Conservation (phyloP, 345 rosid genomes). For the Arabis hirsuta region DNA sequence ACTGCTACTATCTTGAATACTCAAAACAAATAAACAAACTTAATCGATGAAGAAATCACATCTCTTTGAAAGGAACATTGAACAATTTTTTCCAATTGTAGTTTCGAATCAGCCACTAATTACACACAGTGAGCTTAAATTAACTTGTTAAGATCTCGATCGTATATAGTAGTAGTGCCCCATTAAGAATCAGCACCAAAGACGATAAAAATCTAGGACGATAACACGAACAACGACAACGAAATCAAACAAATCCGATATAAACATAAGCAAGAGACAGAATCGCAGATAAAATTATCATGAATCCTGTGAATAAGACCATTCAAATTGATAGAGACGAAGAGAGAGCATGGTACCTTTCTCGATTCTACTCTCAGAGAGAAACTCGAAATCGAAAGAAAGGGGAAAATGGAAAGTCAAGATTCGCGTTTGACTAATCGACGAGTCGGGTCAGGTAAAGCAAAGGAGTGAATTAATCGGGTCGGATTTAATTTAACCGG, state of each 20-base stretch:
- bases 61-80: not conserved
- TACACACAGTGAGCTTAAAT: not conserved
- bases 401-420: not conserved
- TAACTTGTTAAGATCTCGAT: not conserved
- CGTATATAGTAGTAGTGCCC: not conserved
- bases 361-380: slow-evolving; percentile 15
- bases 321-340: not conserved
- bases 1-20: not conserved
- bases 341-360: not conserved
- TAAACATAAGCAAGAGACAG: not conserved
- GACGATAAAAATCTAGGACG: not conserved
- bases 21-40: not conserved
- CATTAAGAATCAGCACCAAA: not conserved
- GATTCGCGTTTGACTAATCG: not conserved
- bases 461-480: not conserved
- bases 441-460: slow-evolving; percentile 24
- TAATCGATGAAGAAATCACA: not conserved
- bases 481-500: not conserved
- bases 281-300: not conserved
- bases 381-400: not conserved
- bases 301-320: not conserved
- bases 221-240: slow-evolving; percentile 3
- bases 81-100: not conserved
- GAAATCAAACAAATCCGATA: not conserved
- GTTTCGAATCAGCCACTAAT: slow-evolving; percentile 3